Conservation (phyloP, 169 alveolate genomes). For the Babesia gibsoni region DNA sequence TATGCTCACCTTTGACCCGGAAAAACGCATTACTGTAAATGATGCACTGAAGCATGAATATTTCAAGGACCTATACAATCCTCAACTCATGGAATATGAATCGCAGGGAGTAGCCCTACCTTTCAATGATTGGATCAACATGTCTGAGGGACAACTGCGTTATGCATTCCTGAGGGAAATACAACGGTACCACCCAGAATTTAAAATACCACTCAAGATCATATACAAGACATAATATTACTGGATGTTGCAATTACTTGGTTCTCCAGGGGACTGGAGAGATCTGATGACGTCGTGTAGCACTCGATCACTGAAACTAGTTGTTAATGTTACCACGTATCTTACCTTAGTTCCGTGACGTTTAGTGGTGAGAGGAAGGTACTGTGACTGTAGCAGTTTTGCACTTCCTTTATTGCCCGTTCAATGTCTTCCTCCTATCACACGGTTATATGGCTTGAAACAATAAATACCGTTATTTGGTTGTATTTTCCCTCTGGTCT, state of each 20-base stretch:
- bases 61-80: constrained; percentile 79
- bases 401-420: background rate
- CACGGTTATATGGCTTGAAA: background rate
- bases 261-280: constrained; percentile 18
- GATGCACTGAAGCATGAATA: constrained; percentile 91
- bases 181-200: constrained; percentile 81
- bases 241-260: constrained; percentile 21
- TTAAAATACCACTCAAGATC: constrained; percentile 75
- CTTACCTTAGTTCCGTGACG: constrained; percentile 13
- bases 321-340: background rate
- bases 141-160: constrained; percentile 87
- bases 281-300: constrained; percentile 20
- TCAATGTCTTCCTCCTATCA: constrained; percentile 14
- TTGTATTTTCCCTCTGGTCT: constrained; percentile 34
- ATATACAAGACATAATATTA: constrained; percentile 33
- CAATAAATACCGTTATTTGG: constrained; percentile 27
- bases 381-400: constrained; percentile 5
- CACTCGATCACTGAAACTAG: background rate
- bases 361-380: background rate
- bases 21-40: constrained; percentile 87
- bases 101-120: constrained; percentile 75
- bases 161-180: constrained; percentile 76
- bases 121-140: constrained; percentile 86
- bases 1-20: constrained; percentile 91
- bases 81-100: constrained; percentile 34